Evolutionary conservation across 2,329 filamentous ascomycete genomes (phyloP).

Genomic region (Cephalotrichum gorgonifer): DNA sequence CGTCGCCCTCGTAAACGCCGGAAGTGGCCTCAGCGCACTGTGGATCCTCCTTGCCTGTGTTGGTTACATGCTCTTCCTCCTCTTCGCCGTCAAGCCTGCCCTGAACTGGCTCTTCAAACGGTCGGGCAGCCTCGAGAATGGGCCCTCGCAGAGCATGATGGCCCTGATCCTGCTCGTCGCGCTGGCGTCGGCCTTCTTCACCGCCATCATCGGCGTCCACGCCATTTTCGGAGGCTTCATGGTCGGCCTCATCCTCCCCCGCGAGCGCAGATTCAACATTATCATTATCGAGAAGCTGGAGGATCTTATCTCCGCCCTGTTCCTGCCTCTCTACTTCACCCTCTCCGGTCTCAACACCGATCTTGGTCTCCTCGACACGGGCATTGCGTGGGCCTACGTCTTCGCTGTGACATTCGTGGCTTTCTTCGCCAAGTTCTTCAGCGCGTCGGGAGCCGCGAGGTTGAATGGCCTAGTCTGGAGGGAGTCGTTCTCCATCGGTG

Average conservation of each 20-base stretch:
- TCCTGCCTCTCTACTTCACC: conserved; percentile 87
- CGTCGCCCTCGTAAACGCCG: conserved; percentile 84
- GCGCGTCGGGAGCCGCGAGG: conserved; percentile 69
- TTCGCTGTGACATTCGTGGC: conserved; percentile 72
- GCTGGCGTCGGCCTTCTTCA: conserved; percentile 75
- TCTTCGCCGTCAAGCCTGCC: conserved; percentile 59
- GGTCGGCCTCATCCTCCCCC: conserved; percentile 79
- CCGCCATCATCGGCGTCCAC: conserved; percentile 81
- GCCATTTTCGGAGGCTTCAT: conserved; percentile 92
- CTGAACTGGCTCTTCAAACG: conserved; percentile 66
- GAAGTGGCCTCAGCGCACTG: conserved; percentile 69
- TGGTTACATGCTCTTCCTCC: conserved; percentile 67
- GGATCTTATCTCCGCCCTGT: conserved; percentile 73
- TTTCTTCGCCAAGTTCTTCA: conserved; percentile 75
- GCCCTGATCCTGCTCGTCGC: conserved; percentile 72
- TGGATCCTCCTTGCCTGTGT: conserved; percentile 70
- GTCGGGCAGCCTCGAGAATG: conserved; percentile 73
- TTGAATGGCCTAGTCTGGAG: conserved; percentile 75
- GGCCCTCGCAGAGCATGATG: conserved; percentile 77
- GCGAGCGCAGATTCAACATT: conserved; percentile 82
- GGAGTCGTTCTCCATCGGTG: conserved; percentile 79
- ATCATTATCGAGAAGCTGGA: conserved; percentile 91
- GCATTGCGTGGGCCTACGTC: conserved; percentile 83
- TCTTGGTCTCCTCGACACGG: conserved; percentile 70
- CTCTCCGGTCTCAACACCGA: conserved; percentile 84